Conservation (phyloP, 2,329 filamentous ascomycete species). For the Amauroascus niger region DNA sequence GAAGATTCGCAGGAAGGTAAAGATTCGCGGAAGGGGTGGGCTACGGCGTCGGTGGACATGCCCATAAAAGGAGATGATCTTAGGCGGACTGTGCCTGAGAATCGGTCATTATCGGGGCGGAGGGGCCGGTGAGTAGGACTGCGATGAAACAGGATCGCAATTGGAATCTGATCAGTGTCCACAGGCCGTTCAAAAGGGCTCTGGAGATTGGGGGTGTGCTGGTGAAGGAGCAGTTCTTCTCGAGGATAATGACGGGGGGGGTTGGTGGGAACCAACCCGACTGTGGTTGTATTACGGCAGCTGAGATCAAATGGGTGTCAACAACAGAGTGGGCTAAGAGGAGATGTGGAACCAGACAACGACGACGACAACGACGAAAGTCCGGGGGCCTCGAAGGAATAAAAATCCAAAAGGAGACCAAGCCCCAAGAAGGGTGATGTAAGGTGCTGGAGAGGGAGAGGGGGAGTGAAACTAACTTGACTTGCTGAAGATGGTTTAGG, state of each 20-base stretch:
- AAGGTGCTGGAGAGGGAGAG: neutral
- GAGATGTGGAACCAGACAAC: neutral
- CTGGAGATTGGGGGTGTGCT: neutral
- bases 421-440: neutral
- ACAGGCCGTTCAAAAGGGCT: neutral
- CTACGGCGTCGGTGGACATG: neutral
- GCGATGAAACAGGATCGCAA: neutral
- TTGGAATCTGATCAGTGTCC: conserved; percentile 1
- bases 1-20: neutral
- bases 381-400: neutral
- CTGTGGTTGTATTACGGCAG: neutral
- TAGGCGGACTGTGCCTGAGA: neutral
- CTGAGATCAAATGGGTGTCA: neutral
- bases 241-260: neutral
- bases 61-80: neutral
- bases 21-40: neutral
- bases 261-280: too few species aligned
- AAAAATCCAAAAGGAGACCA: neutral
- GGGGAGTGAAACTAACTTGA: conserved; percentile 1
- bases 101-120: conserved; percentile 2
- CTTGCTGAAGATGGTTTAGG: conserved; percentile 7
- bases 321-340: neutral
- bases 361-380: too few species aligned
- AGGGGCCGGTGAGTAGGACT: neutral
- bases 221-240: neutral